These are phyloP conservation scores for Tuber brumale DNA, from an alignment of 495 filamentous ascomycete genomes.

Conservation along the genomic window DNA sequence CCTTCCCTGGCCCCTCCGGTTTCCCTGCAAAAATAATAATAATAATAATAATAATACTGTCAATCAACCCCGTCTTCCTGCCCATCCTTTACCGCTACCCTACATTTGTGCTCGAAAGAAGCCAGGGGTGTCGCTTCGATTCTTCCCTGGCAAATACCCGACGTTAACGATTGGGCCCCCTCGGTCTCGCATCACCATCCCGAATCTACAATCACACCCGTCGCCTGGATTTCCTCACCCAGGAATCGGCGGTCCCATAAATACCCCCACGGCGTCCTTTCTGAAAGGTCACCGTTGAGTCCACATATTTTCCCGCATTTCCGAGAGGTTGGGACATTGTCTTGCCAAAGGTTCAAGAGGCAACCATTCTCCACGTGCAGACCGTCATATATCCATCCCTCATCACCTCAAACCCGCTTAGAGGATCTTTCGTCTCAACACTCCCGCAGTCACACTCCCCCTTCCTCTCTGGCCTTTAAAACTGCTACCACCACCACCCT, in stretches of 20 bases:
- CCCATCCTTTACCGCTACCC: constrained; percentile 36
- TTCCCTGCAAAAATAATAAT: constrained; percentile 27
- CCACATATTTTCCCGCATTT: constrained; percentile 32
- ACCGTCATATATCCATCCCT: constrained; percentile 9
- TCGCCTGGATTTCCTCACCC: constrained; percentile 40
- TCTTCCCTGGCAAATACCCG: constrained; percentile 41
- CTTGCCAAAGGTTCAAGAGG: constrained; percentile 31
- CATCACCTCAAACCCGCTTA: constrained; percentile 25
- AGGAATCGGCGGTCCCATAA: constrained; percentile 40
- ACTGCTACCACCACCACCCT: constrained; percentile 8
- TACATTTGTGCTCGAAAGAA: constrained; percentile 31
- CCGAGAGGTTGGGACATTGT: constrained; percentile 32
- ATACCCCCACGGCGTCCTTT: constrained; percentile 42
- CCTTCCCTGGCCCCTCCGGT: background rate
- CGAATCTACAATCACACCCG: constrained; percentile 38
- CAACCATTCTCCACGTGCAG: constrained; percentile 31
- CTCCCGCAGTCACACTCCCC: constrained; percentile 16
- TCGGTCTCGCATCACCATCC: constrained; percentile 40
- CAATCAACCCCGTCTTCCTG: constrained; percentile 37
- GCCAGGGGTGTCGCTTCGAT: constrained; percentile 40
- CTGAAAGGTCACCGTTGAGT: constrained; percentile 38
- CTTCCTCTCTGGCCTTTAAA: constrained; percentile 4
- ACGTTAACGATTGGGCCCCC: constrained; percentile 42
- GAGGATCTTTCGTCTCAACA: constrained; percentile 34
- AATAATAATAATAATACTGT: constrained; percentile 29